These are phyloP conservation scores for Entomophthora muscae DNA, from an alignment of 371 early-diverging fungal genomes.

Conservation along the genomic window DNA sequence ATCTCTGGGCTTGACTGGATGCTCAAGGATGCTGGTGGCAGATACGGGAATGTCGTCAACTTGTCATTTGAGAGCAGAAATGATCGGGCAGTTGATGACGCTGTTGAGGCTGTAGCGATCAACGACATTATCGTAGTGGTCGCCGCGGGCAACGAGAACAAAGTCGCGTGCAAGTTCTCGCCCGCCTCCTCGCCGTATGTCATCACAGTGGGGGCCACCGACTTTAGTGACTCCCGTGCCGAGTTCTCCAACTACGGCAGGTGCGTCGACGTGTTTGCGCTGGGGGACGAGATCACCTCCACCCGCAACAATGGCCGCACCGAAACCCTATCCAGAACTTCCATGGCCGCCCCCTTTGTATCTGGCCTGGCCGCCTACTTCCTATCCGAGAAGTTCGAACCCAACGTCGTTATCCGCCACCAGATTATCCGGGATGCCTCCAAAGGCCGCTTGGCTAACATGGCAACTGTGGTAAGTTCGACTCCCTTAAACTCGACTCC, in stretches of 20 bases:
- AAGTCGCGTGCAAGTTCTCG: slow-evolving; percentile 33
- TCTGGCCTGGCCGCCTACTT: slow-evolving; percentile 59
- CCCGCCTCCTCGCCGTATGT: slow-evolving; percentile 33
- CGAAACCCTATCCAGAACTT: slow-evolving; percentile 56
- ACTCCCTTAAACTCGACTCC: no score
- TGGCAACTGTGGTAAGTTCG: no score
- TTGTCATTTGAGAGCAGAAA: slow-evolving; percentile 28
- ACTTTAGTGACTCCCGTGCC: slow-evolving; percentile 31
- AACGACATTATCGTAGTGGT: slow-evolving; percentile 39
- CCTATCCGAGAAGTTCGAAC: no score
- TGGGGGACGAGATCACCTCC: slow-evolving; percentile 27
- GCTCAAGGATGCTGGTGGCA: slow-evolving; percentile 17
- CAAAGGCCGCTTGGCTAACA: no score
- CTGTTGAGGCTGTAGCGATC: slow-evolving; percentile 23
- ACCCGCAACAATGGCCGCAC: slow-evolving; percentile 33
- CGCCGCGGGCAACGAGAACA: slow-evolving; percentile 47
- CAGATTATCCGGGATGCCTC: no score
- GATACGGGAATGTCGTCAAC: slow-evolving; percentile 21
- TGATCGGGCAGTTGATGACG: slow-evolving; percentile 15
- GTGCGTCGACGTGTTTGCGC: slow-evolving; percentile 50
- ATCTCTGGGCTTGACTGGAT: slow-evolving; percentile 21
- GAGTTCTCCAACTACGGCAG: slow-evolving; percentile 51
- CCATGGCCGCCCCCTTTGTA: slow-evolving; percentile 70
- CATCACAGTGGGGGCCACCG: slow-evolving; percentile 47
- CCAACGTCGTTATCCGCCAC: no score